Base-by-base conservation (phyloP, 805 yeast genomes). In the Yueomyces sp. region DNA sequence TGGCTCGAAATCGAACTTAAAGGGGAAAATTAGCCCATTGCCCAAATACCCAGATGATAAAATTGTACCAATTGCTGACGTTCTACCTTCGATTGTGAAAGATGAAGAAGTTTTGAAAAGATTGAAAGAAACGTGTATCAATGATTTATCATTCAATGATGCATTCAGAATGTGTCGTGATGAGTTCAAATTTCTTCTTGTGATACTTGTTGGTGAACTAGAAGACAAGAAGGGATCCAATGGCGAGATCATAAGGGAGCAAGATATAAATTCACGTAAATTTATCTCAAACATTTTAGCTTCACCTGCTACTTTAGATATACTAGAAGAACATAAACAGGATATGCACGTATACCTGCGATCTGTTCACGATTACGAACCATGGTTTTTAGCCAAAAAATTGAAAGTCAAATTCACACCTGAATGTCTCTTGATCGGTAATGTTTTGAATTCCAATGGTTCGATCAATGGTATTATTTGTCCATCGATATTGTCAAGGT, bases 301-400 rank as follows among this genome's bases (percentile, higher is more conserved):
- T 41, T 73, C 72, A 50, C 69, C 62, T 1, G 53, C 59, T 31
- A 73, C 77, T 34, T 56, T 70, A 12, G 54, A 66, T 33, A 56
- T 61, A 39, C 48, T 68, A 40, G 57, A 59, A 9, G 49, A 52
- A 3, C 48, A 52, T 38, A 61, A 62, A 2, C 66, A 73, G 37
- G 68, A 79, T 40, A 45, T 74, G n/a, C 48, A 76, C 1, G 65
- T 81, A 1, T 83, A 81, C 69, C 71, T 81, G 37, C 84, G 85
- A 0, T 76, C 79, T 49, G 77, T 76, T 28, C 61, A 68, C 12
- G 77, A 77, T 49, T 69, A 80, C 1, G 90, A 83, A 56, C 74
- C 83, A 3, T 77, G 74, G 65, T 77, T 77, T 45, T 72, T 83
- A 37, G 83, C 85, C 1, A 70, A 70, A 48, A 65, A 72, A 36